Evolutionary conservation across 2,329 filamentous ascomycete species (phyloP).

Genomic region (Dothistroma septosporum): DNA sequence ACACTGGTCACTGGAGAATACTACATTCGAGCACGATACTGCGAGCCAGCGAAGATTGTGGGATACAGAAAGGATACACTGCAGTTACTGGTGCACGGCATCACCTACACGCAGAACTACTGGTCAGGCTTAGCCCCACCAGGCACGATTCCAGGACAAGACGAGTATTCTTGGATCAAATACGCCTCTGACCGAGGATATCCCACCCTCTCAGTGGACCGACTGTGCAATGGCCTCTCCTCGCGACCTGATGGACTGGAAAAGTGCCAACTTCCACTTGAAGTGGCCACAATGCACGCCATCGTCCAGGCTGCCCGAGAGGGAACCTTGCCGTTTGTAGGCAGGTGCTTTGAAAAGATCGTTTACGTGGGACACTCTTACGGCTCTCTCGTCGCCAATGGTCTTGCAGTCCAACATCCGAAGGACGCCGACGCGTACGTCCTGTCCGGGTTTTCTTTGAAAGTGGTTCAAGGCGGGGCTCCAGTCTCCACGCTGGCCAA

Average conservation of each 20-base stretch:
- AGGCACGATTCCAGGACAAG: background rate
- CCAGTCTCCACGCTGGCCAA: background rate
- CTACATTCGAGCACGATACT: background rate
- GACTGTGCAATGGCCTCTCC: slow-evolving; percentile 1
- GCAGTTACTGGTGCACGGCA: slow-evolving; percentile 1
- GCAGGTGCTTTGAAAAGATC: background rate
- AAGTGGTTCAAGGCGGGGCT: background rate
- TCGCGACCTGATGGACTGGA: background rate
- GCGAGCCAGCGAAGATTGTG: background rate
- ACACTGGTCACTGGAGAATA: background rate
- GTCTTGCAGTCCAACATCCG: background rate
- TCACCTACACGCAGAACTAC: background rate
- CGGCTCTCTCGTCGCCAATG: slow-evolving; percentile 1
- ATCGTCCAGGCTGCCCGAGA: background rate
- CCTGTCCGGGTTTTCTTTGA: background rate
- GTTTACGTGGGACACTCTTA: background rate
- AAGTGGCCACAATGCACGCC: background rate
- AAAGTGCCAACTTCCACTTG: background rate
- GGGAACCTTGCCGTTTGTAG: background rate
- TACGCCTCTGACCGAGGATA: slow-evolving; percentile 2
- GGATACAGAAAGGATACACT: background rate
- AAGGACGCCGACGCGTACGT: background rate
- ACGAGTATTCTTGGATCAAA: background rate
- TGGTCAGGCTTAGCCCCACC: background rate
- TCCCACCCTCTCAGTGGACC: background rate